Base-by-base conservation (phyloP, 108 stramenopile species). In the Discostella stelligeroides region DNA sequence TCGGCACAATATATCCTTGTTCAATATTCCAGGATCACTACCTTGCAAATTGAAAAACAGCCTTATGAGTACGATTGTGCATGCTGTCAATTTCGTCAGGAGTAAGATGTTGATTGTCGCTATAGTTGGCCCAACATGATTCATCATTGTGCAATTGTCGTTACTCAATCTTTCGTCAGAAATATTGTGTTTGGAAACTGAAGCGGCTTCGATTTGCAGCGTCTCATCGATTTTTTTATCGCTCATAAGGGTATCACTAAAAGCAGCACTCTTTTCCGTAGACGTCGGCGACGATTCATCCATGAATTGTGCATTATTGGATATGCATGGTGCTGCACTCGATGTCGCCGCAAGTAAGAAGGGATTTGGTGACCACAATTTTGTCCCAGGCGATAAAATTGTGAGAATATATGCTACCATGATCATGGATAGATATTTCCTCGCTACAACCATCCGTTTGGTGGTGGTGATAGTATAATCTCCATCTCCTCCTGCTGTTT, bases 11-110 rank as follows among this genome's bases (percentile, higher is more conserved):
- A 59, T 60, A 11, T 80, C 68, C 10, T 74, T 50, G 15, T 59
- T 76, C 15, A 83, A 42, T 39, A 68, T 49, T 8, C 82, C 82
- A 17, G 82, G 82, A 34, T 76, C 43, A 20, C 73, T 76, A 7
- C 79, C 79, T 43, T 76, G 82, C 7, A 83, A 53, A 41, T 49
- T 18, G 17, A 56, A 24, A 40, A 70, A 83, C 11, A 45, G 55
- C 13, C 30, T 61, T 9, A 53, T 21, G 14, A 71, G 48, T 20
- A 40, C 34, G 5, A 64, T 25, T 27, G 60, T 49, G 38, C 14
- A 66, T 3, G 63, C 18, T 3, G 63, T 34, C 38, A 70, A 61
- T 20, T 29, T 57, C 28, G 34, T 27, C 13, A 81, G 38, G 9
- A 46, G 63, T 17, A n/a, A 41, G 0, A 43, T 8, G 17, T 47